These are phyloP conservation scores for Trichosporon sp. DNA, from an alignment of 1,284 basidiomycete genomes.

Conservation along the genomic window DNA sequence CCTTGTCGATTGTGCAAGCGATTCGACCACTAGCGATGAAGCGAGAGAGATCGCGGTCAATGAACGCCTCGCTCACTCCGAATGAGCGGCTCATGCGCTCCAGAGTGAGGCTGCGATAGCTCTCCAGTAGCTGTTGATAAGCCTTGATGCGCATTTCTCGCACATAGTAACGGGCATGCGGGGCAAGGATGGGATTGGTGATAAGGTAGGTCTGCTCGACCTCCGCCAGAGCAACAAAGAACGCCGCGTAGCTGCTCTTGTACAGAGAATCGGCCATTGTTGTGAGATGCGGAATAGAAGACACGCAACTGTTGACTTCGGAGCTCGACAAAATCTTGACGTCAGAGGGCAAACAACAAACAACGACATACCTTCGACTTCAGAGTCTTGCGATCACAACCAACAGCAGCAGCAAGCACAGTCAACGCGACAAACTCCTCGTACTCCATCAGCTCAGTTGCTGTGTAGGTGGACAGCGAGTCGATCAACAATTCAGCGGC, in stretches of 20 bases:
- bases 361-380: slow-evolving; percentile 73
- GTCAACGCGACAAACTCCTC: slow-evolving; percentile 86
- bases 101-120: slow-evolving; percentile 82
- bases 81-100: slow-evolving; percentile 82
- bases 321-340: slow-evolving; percentile 53
- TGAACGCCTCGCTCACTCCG: slow-evolving; percentile 80
- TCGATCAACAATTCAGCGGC: slow-evolving; percentile 73
- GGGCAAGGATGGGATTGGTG: slow-evolving; percentile 75
- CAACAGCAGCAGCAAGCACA: slow-evolving; percentile 72
- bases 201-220: slow-evolving; percentile 83
- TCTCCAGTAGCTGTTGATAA: slow-evolving; percentile 85
- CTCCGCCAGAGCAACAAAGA: slow-evolving; percentile 83
- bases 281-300: slow-evolving; percentile 51
- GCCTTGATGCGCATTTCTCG: slow-evolving; percentile 96
- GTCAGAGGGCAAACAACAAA: slow-evolving; percentile 1
- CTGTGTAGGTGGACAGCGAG: slow-evolving; percentile 89
- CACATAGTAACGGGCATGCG: slow-evolving; percentile 84
- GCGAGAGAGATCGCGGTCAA: slow-evolving; percentile 82
- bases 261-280: slow-evolving; percentile 61
- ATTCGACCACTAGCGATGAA: slow-evolving; percentile 90
- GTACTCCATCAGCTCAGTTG: slow-evolving; percentile 81
- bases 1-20: slow-evolving; percentile 89
- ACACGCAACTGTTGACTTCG: slow-evolving; percentile 51
- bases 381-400: slow-evolving; percentile 74
- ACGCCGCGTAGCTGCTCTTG: slow-evolving; percentile 88